These are phyloP conservation scores for Metschnikowia cerradonensis DNA, from an alignment of 805 yeast genomes.

Conservation along the genomic window DNA sequence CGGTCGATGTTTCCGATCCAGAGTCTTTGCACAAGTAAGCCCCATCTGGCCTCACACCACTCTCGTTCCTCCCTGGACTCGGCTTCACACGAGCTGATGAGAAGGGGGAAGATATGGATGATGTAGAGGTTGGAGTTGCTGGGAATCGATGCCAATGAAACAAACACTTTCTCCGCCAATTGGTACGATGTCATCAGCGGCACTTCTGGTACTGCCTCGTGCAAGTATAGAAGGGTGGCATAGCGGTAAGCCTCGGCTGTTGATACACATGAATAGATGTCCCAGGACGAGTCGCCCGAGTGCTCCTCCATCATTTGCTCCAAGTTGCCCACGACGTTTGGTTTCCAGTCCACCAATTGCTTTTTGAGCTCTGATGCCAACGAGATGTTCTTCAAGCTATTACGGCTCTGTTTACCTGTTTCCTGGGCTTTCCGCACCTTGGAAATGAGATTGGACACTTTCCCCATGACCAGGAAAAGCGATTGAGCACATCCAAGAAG, in stretches of 20 bases:
- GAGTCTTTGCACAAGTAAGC: constrained; percentile 45
- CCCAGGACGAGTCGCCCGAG: constrained; percentile 36
- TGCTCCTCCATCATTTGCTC: constrained; percentile 28
- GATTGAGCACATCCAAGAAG: constrained; percentile 64
- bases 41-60: constrained; percentile 62
- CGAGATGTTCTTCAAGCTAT: constrained; percentile 47
- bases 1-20: constrained; percentile 67
- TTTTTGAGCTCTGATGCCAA: constrained; percentile 51
- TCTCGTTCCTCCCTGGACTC: constrained; percentile 52
- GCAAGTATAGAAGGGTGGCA: constrained; percentile 55
- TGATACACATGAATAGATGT: constrained; percentile 55
- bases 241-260: constrained; percentile 69
- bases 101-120: constrained; percentile 61
- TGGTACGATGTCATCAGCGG: constrained; percentile 52
- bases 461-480: constrained; percentile 60
- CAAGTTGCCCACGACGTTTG: constrained; percentile 39
- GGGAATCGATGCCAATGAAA: constrained; percentile 61
- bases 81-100: constrained; percentile 66
- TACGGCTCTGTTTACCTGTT: constrained; percentile 20
- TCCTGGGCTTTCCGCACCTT: constrained; percentile 40
- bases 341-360: constrained; percentile 55
- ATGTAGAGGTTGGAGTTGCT: constrained; percentile 51
- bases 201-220: constrained; percentile 69
- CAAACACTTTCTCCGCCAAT: constrained; percentile 56
- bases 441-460: constrained; percentile 53